phyloP scores from a whole-genome alignment of 768 basidiomycete species.

The Termitomyces sp. region DNA sequence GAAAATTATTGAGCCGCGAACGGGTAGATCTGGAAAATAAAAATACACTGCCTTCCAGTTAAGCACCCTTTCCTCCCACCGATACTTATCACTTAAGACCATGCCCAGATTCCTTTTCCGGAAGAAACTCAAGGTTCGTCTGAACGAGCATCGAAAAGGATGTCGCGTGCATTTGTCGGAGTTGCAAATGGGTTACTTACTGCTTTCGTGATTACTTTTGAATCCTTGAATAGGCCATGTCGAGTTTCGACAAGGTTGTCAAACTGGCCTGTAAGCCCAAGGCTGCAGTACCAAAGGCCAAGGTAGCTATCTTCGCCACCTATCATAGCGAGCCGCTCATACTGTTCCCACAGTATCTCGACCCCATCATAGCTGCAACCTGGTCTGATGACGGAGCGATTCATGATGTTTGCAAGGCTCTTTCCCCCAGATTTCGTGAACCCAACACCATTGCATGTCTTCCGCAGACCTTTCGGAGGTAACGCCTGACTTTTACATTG shows the following conservation, averaged over 20 bases:
- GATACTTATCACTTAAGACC: background rate
- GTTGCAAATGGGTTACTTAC: slow-evolving; percentile 12
- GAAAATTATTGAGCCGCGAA: slow-evolving; percentile 6
- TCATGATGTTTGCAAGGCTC: slow-evolving; percentile 87
- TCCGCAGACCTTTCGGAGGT: background rate
- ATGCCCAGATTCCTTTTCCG: slow-evolving; percentile 1
- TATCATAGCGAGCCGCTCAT: slow-evolving; percentile 1
- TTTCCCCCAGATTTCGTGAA: slow-evolving; percentile 80
- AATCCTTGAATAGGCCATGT: slow-evolving; percentile 37
- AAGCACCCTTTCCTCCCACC: background rate
- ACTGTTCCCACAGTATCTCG: slow-evolving; percentile 66
- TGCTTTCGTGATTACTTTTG: slow-evolving; percentile 12
- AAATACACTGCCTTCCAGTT: background rate
- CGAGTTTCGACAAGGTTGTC: slow-evolving; percentile 86
- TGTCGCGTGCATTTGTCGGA: slow-evolving; percentile 9
- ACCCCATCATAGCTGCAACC: slow-evolving; percentile 94
- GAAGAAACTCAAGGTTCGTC: slow-evolving; percentile 5
- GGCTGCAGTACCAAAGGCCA: slow-evolving; percentile 90
- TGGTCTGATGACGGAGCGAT: slow-evolving; percentile 93
- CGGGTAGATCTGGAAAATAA: background rate
- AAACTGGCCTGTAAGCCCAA: slow-evolving; percentile 98
- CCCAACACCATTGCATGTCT: slow-evolving; percentile 80
- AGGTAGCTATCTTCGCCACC: slow-evolving; percentile 41
- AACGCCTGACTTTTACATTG: background rate
- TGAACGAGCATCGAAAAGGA: background rate